Evolutionary conservation across 2,329 filamentous ascomycete genomes (phyloP).

Genomic region (Colletotrichum euphorbiae): DNA sequence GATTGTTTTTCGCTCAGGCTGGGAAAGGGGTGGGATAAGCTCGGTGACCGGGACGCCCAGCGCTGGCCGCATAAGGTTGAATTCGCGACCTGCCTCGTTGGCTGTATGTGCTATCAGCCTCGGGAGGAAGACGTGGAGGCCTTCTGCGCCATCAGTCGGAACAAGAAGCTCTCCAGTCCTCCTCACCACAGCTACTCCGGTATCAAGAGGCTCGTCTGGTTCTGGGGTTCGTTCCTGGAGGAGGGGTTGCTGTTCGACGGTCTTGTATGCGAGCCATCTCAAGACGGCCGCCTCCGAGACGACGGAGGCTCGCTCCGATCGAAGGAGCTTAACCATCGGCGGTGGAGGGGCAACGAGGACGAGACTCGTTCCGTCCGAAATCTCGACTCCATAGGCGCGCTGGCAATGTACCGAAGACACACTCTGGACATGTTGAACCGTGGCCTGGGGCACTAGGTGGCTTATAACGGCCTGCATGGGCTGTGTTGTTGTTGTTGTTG

Average conservation of each 20-base stretch:
- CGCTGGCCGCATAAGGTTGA: conserved; percentile 56
- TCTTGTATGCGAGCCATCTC: conserved; percentile 54
- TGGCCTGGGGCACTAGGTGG: conserved; percentile 47
- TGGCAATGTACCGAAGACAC: conserved; percentile 54
- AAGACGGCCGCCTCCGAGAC: conserved; percentile 59
- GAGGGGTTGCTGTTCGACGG: conserved; percentile 6
- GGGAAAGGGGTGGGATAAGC: conserved; percentile 49
- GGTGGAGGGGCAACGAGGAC: conserved; percentile 58
- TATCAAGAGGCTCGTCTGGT: conserved; percentile 13
- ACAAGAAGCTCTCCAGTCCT: neutral
- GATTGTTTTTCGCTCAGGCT: conserved; percentile 51
- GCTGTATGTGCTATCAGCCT: conserved; percentile 53
- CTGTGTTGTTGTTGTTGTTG: conserved; percentile 42
- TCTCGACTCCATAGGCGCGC: conserved; percentile 56
- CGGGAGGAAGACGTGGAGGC: conserved; percentile 47
- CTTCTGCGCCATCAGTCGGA: neutral
- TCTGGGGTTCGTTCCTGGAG: conserved; percentile 23
- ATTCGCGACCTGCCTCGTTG: conserved; percentile 50
- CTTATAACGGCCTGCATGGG: conserved; percentile 52
- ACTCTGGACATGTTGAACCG: conserved; percentile 49
- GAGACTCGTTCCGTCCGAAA: conserved; percentile 55
- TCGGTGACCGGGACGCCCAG: conserved; percentile 53
- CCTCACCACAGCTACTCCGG: neutral
- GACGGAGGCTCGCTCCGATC: conserved; percentile 59
- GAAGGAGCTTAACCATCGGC: conserved; percentile 56